Conservation (phyloP, 1,284 basidiomycete genomes). For the Cystobasidium pallidum region DNA sequence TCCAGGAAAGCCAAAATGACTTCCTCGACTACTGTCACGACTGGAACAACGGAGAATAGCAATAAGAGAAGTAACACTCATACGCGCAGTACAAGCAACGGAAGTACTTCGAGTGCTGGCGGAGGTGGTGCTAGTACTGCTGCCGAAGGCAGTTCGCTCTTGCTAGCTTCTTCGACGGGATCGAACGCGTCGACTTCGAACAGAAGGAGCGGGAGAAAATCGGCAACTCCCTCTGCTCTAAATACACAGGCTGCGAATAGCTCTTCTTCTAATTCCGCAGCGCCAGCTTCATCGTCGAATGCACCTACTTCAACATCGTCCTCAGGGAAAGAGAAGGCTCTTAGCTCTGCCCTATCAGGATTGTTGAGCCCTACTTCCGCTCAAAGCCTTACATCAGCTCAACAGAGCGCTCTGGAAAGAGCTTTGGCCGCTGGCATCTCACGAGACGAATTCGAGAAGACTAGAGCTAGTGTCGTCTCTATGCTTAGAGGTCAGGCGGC, state of each 20-base stretch:
- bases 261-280: conserved; percentile 10
- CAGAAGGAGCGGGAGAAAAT: conserved; percentile 14
- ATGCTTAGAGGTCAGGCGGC: conserved; percentile 26
- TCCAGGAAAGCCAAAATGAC: neutral
- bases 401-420: conserved; percentile 29
- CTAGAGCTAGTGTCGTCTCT: conserved; percentile 25
- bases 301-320: conserved; percentile 5
- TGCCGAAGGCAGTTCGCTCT: neutral
- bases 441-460: conserved; percentile 43
- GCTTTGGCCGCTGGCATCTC: conserved; percentile 41
- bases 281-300: neutral
- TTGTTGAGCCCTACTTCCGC: conserved; percentile 25
- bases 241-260: conserved; percentile 15
- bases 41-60: neutral
- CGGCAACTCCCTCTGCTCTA: conserved; percentile 17
- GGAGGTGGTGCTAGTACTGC: conserved; percentile 5
- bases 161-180: conserved; percentile 7
- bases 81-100: conserved; percentile 18
- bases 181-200: conserved; percentile 1
- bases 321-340: neutral
- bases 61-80: conserved; percentile 11
- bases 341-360: conserved; percentile 14
- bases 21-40: neutral
- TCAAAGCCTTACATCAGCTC: conserved; percentile 9
- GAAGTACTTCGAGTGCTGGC: conserved; percentile 16